A percentile compares a stretch with the other conserved stretches of the same genome.
Evolutionary conservation across 2,329 filamentous ascomycete genomes (phyloP).

Genomic region (Colletotrichum orbiculare): DNA sequence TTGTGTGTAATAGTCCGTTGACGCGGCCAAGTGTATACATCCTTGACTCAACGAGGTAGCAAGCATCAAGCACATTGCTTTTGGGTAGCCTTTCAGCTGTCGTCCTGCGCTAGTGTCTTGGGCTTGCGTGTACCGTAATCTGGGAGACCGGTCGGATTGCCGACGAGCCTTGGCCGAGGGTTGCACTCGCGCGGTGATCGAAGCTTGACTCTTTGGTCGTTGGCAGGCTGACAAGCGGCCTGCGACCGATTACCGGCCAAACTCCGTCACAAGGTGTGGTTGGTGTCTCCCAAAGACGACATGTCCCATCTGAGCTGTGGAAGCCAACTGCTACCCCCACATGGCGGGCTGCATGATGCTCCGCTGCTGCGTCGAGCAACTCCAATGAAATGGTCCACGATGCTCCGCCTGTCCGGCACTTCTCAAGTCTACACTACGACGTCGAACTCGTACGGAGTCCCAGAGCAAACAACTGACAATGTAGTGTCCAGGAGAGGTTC

Average conservation of each 20-base stretch:
- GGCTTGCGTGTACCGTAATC: neutral
- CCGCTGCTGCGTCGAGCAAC: neutral
- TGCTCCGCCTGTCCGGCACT: slow-evolving; percentile 33
- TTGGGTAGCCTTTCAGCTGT: slow-evolving; percentile 4
- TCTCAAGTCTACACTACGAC: neutral
- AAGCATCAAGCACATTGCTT: neutral
- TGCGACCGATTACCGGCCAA: neutral
- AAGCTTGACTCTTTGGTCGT: neutral
- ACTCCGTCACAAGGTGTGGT: neutral
- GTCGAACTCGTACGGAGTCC: no score
- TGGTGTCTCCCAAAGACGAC: neutral
- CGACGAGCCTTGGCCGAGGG: slow-evolving; percentile 5
- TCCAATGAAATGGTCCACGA: slow-evolving; percentile 4
- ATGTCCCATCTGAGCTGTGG: neutral
- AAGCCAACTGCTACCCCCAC: neutral
- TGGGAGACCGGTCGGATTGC: neutral
- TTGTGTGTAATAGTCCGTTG: neutral
- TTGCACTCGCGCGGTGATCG: slow-evolving; percentile 10
- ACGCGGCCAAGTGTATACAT: neutral
- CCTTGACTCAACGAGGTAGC: neutral
- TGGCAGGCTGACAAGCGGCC: slow-evolving; percentile 5
- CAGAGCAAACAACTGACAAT: no score
- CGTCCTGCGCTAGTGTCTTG: neutral
- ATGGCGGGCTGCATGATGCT: neutral
- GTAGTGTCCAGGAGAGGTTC: no score